Base-by-base conservation (phyloP, 495 filamentous ascomycete species). In the Aspergillus steynii region DNA sequence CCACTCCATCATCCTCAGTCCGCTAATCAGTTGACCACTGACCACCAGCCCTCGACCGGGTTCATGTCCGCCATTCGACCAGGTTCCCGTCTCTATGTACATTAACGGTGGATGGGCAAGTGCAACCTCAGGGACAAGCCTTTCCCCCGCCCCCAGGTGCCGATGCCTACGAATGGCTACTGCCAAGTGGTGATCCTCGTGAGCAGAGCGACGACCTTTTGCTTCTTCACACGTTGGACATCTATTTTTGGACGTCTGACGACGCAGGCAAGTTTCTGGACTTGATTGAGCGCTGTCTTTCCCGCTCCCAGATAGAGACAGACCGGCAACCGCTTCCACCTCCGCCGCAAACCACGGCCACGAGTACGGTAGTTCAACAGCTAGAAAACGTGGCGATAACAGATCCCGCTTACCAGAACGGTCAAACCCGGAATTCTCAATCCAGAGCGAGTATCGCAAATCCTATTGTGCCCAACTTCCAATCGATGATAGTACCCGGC, bases 181-280 rank as follows among this genome's bases (percentile, higher is more conserved):
- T 96, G 9, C 87, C 90, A 2, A 85, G 83, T 7, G 86, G 77
- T 63, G 90, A 94, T 65, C 83, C 83, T 9, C 80, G 82, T 26
- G 88, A 89, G 68, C 82, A 91, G 63, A 84, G 81, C 42, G 87
- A 86, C 62, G 90, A 89, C 59, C 80, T 90, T 56, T 88, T 90
- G 70, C 88, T 86, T 61, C 77, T 97, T 1, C 89, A 96, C 67
- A 91, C 90, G 2, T 63, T 96, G 57, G 93, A 97, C 69, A 83
- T 96, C 46, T 97, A 97, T 72, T 93, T 96, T 74, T 96, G 91
- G 90, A 91, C 84, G 0, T 76, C 83, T 53, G 83, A 88, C 32
- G 93, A 96, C 72, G 89, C 89, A 4, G 76, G 85, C 31, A 77
- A 86, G 50, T 93, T 96, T 60, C 75, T 96, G 55, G 86, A 91